These are phyloP conservation scores for Colletotrichum filicis DNA, from an alignment of 2,329 filamentous ascomycete genomes.

Conservation along the genomic window DNA sequence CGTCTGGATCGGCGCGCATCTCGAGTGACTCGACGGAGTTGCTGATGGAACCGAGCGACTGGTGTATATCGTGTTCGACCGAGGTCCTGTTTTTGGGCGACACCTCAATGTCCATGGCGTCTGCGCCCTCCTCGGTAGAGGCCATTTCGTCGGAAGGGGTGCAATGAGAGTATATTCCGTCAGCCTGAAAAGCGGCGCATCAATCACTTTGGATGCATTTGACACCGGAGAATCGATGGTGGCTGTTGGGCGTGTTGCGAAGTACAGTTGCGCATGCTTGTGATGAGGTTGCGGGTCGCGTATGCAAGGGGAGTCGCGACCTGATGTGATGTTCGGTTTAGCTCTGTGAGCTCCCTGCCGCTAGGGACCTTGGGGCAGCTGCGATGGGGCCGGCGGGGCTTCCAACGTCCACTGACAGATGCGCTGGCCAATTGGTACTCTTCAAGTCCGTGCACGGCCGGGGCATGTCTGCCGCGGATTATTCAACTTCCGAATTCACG, in stretches of 20 bases:
- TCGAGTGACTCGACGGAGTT: conserved; percentile 57
- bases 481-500: too few species aligned
- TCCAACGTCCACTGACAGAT: conserved; percentile 24
- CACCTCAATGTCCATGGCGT: conserved; percentile 44
- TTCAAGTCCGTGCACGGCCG: neutral
- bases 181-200: neutral
- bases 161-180: neutral
- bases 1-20: conserved; percentile 71
- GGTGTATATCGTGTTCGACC: conserved; percentile 42
- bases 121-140: conserved; percentile 34
- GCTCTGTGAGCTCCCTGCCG: conserved; percentile 30
- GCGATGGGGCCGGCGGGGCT: conserved; percentile 6
- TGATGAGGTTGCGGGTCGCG: conserved; percentile 28
- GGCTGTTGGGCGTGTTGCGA: conserved; percentile 1
- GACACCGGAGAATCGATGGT: neutral
- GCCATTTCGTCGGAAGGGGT: conserved; percentile 35
- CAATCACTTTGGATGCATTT: conserved; percentile 13
- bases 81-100: conserved; percentile 48
- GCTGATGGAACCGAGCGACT: conserved; percentile 45
- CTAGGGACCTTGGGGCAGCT: conserved; percentile 9
- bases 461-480: too few species aligned
- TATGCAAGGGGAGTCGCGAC: conserved; percentile 29
- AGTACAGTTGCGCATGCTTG: conserved; percentile 20
- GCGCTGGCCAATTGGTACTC: neutral
- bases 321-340: conserved; percentile 13